Conservation (phyloP, 345 rosid genomes). For the Lepidium africanum region DNA sequence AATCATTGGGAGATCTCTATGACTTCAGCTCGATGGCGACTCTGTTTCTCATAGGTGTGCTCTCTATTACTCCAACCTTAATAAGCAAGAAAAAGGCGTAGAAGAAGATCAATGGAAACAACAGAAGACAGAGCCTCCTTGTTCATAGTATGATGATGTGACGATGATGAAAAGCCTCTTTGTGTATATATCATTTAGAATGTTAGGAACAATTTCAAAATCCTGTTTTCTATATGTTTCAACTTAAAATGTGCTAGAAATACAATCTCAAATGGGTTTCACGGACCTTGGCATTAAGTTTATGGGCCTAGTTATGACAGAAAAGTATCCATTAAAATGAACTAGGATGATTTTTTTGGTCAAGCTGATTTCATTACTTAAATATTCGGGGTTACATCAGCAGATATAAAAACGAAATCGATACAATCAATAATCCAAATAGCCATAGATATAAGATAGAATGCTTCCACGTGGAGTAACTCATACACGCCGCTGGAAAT, state of each 20-base stretch:
- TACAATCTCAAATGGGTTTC: background rate
- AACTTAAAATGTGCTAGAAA: background rate
- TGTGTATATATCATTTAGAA: constrained; percentile 17
- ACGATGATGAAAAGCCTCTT: background rate
- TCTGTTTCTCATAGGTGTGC: constrained; percentile 64
- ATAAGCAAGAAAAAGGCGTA: constrained; percentile 45
- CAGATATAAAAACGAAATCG: too few species aligned
- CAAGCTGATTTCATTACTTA: too few species aligned
- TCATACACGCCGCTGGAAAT: too few species aligned
- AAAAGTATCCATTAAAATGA: background rate
- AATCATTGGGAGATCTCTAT: constrained; percentile 70
- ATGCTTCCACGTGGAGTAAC: too few species aligned
- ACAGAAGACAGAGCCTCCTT: background rate
- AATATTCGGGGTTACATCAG: too few species aligned
- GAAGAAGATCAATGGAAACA: constrained; percentile 6
- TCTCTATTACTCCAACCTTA: constrained; percentile 69
- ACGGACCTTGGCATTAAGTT: background rate
- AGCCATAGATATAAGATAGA: too few species aligned
- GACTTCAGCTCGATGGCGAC: constrained; percentile 85
- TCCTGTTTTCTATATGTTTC: background rate
- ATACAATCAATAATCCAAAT: too few species aligned
- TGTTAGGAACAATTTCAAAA: constrained; percentile 3
- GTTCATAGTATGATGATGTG: background rate
- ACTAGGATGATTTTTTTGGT: background rate
- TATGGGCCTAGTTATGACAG: background rate